Base-by-base conservation (phyloP, 2,329 filamentous ascomycete species). In the Amylocarpus encephaloides region DNA sequence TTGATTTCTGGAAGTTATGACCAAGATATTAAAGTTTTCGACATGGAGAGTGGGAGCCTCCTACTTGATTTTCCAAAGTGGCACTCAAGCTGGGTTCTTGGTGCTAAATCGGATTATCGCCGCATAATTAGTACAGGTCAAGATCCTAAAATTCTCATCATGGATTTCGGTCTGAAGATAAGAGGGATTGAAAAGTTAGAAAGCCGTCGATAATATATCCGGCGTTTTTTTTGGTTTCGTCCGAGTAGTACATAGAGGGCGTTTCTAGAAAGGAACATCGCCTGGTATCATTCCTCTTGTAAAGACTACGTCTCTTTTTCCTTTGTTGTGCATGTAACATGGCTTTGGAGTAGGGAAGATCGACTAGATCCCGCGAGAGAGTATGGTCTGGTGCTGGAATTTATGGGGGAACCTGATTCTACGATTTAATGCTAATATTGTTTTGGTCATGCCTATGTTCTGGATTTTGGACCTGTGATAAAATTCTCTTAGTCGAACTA, bases 1-100 rank as follows among this genome's bases (percentile, higher is more conserved):
- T 82, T 98, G 29, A 79, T 98, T 52, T 95, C 88, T 59, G 93
- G 89, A 15, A 93, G 86, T 65, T 98, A 98, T 67, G 93, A 98
- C 66, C 88, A 88, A 61, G 91, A 92, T 62, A 91, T 98, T 66
- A 95, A 94, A 66, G 89, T 97, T 1, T 96, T 90, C 69, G 87
- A 96, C 66, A 86, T 93, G 70, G 82, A 84, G 57, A 85, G 84
- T 2, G 92, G 91, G 32, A 73, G 83, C 42, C 77, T 89, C 59
- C 78, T 92, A 53, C 80, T 94, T 55, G 84, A 90, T 60, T 92
- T 96, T 62, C 87, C 90, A n/a, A 83, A 87, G 59, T 97, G 91
- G 90, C 95, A 95, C 51, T 85, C 86, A 10, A 95, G 89, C 69
- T 98, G 93, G 93, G 94, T 98, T 64, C 73, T 98, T 52, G 91